These are phyloP conservation scores for Arabis hirsuta DNA, from an alignment of 345 rosid genomes.

Conservation along the genomic window DNA sequence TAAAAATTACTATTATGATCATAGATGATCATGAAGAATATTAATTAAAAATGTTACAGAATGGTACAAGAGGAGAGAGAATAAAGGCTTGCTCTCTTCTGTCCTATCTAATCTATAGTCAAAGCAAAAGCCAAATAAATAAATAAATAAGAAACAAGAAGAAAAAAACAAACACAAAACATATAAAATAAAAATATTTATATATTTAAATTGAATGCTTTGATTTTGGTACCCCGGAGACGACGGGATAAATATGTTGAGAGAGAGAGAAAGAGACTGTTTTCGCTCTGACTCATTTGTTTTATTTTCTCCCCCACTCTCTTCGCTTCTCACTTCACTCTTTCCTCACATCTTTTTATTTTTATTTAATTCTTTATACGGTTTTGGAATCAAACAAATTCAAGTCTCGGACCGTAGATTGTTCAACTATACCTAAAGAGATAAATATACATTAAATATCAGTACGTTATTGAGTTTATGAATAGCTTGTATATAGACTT, in stretches of 20 bases:
- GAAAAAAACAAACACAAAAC: constrained; percentile 30
- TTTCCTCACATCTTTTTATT: not conserved
- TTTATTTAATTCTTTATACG: constrained; percentile 18
- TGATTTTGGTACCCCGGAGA: constrained; percentile 65
- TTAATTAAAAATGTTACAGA: constrained; percentile 22
- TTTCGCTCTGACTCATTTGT: constrained; percentile 44
- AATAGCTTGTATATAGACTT: constrained; percentile 22
- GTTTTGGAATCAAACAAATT: constrained; percentile 39
- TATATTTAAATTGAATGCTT: constrained; percentile 13
- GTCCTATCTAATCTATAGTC: constrained; percentile 56
- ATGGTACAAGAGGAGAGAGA: constrained; percentile 43
- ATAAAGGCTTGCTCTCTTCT: constrained; percentile 44
- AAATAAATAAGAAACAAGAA: constrained; percentile 17
- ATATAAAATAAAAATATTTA: not conserved
- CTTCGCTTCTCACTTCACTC: constrained; percentile 42
- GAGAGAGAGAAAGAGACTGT: constrained; percentile 53
- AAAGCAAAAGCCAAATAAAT: constrained; percentile 49
- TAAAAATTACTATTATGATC: constrained; percentile 16
- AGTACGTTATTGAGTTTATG: constrained; percentile 34
- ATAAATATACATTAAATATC: constrained; percentile 31
- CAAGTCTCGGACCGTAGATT: constrained; percentile 42
- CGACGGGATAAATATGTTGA: constrained; percentile 56
- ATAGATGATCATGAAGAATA: constrained; percentile 33
- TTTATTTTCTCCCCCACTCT: constrained; percentile 30
- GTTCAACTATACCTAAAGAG: constrained; percentile 34